Evolutionary conservation across 73 alveolate genomes (phyloP).

Genomic region (Paramecium pentaurelia): DNA sequence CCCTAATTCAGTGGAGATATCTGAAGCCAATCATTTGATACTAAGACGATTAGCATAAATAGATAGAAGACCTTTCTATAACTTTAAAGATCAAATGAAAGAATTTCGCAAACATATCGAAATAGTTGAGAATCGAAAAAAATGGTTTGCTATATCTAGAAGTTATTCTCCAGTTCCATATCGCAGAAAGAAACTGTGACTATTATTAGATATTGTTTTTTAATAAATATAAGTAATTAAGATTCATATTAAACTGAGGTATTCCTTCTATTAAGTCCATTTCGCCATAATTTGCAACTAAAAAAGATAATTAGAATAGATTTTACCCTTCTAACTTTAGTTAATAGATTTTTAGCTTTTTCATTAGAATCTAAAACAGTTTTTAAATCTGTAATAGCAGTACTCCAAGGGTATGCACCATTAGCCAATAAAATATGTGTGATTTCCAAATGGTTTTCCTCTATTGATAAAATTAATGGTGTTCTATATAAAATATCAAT

Average conservation of each 20-base stretch:
- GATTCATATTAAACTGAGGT: background rate
- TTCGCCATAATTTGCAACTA: background rate
- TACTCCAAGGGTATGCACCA: constrained; percentile 47
- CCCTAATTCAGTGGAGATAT: background rate
- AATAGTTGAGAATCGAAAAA: background rate
- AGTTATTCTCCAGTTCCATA: background rate
- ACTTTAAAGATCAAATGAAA: background rate
- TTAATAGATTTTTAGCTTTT: constrained; percentile 12
- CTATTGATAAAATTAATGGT: background rate
- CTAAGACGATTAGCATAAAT: background rate
- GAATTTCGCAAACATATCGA: background rate
- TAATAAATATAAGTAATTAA: background rate
- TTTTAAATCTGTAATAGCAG: constrained; percentile 29
- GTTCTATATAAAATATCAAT: constrained; percentile 29
- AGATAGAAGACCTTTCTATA: background rate
- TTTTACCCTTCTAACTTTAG: constrained; percentile 33
- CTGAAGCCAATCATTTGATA: background rate
- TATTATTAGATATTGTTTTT: background rate
- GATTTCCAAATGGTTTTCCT: background rate
- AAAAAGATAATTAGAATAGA: background rate
- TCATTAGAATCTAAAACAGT: background rate
- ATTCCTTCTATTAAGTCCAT: background rate
- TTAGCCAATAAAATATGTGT: background rate
- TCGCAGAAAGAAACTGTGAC: background rate
- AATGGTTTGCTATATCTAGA: background rate